Evolutionary conservation across 208 protist genomes (phyloP).

Genomic region (Leishmania tarentolae): DNA sequence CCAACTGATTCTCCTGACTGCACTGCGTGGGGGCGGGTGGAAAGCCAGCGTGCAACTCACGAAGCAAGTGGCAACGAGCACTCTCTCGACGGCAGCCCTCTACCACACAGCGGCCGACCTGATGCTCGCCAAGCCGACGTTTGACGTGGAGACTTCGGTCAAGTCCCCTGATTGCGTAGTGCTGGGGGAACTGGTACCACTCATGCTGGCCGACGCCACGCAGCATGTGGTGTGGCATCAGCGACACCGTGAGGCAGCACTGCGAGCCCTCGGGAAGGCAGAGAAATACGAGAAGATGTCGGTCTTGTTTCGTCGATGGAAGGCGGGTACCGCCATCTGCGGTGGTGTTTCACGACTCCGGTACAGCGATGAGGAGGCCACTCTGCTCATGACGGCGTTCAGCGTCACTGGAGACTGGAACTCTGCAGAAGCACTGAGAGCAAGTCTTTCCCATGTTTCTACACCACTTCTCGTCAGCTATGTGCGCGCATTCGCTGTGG

Average conservation of each 20-base stretch:
- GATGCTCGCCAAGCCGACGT: conserved; percentile 23
- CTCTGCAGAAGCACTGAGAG: conserved; percentile 23
- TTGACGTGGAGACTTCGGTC: not conserved
- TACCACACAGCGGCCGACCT: conserved; percentile 59
- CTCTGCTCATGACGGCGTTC: conserved; percentile 27
- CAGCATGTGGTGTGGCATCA: conserved; percentile 21
- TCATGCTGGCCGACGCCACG: conserved; percentile 35
- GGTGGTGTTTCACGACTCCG: not conserved
- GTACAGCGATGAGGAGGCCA: conserved; percentile 14
- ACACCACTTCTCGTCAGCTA: conserved; percentile 17
- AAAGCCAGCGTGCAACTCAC: conserved; percentile 40
- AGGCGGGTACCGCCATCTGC: not conserved
- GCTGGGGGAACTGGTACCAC: conserved; percentile 23
- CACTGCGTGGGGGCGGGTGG: conserved; percentile 48
- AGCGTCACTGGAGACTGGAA: conserved; percentile 27
- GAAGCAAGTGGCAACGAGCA: conserved; percentile 57
- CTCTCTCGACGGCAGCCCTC: conserved; percentile 53
- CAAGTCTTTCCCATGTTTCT: not conserved
- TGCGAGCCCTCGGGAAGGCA: conserved; percentile 14
- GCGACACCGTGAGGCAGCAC: conserved; percentile 23
- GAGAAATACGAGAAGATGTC: conserved; percentile 7
- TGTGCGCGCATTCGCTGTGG: conserved; percentile 17
- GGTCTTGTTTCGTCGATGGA: conserved; percentile 21
- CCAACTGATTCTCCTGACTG: conserved; percentile 44
- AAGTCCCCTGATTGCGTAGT: conserved; percentile 4